Percentiles rank a stretch among this genome's conserved stretches.
These are phyloP conservation scores for Aaosphaeria arxii DNA, from an alignment of 2,329 filamentous ascomycete species.

Conservation along the genomic window DNA sequence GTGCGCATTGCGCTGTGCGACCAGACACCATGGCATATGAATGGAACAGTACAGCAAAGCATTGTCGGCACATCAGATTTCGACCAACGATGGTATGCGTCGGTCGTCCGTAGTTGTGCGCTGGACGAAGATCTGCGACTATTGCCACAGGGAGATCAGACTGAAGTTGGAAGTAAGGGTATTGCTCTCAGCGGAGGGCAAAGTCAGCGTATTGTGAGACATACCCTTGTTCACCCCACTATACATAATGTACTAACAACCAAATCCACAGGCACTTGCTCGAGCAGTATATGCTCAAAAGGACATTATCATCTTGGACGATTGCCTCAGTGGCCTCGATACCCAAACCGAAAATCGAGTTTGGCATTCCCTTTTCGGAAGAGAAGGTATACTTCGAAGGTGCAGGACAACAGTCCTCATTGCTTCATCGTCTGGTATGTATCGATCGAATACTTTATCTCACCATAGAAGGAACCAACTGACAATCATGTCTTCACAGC, in stretches of 20 bases:
- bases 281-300: conserved; percentile 51
- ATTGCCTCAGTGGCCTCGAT: conserved; percentile 53
- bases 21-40: conserved; percentile 38
- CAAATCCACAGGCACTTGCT: conserved; percentile 42
- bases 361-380: conserved; percentile 46
- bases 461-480: not conserved
- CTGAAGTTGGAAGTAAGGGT: conserved; percentile 51
- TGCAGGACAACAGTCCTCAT: conserved; percentile 34
- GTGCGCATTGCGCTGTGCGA: conserved; percentile 35
- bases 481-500: conserved; percentile 8
- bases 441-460: not conserved
- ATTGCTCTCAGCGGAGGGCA: conserved; percentile 53
- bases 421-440: conserved; percentile 29
- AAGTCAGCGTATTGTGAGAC: conserved; percentile 47
- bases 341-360: conserved; percentile 48
- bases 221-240: conserved; percentile 7
- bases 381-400: conserved; percentile 44
- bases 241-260: conserved; percentile 6
- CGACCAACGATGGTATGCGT: conserved; percentile 36
- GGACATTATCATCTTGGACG: conserved; percentile 50
- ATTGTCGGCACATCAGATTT: conserved; percentile 35
- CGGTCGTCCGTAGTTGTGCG: conserved; percentile 32
- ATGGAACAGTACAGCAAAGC: conserved; percentile 35
- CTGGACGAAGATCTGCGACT: conserved; percentile 33
- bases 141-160: conserved; percentile 37